Percentiles rank a stretch among this genome's conserved stretches.
phyloP scores from a whole-genome alignment of 306 rosid species.

The Pyrus betulifolia region DNA sequence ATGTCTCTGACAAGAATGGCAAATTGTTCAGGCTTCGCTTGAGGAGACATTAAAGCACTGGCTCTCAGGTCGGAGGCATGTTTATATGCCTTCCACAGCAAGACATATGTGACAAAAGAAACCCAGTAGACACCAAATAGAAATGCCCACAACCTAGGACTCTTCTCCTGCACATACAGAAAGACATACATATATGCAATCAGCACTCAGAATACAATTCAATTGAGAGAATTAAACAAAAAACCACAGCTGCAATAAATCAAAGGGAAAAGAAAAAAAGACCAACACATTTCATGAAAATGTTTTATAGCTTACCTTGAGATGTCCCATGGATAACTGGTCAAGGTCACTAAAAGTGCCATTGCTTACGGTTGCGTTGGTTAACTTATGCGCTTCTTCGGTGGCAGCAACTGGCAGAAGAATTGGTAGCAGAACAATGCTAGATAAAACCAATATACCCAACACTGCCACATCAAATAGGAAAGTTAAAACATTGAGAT shows the following conservation, averaged over 20 bases:
- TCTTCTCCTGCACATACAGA: conserved; percentile 33
- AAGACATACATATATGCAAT: neutral
- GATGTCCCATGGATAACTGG: conserved; percentile 63
- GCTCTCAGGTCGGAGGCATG: conserved; percentile 57
- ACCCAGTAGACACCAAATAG: conserved; percentile 62
- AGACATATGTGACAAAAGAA: conserved; percentile 55
- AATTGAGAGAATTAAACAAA: neutral
- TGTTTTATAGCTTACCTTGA: conserved; percentile 31
- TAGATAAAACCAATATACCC: conserved; percentile 57
- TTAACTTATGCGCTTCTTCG: conserved; percentile 17
- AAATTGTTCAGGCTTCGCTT: conserved; percentile 59
- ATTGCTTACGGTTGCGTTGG: conserved; percentile 26
- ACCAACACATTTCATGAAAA: neutral
- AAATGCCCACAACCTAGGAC: conserved; percentile 80
- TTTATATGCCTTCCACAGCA: conserved; percentile 82
- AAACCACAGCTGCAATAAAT: neutral
- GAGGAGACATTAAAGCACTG: conserved; percentile 58
- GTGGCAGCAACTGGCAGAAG: conserved; percentile 80
- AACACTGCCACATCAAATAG: conserved; percentile 46
- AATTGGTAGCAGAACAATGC: conserved; percentile 67
- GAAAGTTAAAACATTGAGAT: neutral
- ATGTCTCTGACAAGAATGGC: conserved; percentile 86
- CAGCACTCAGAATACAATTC: neutral
- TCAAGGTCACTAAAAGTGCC: conserved; percentile 61
- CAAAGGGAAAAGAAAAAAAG: neutral